A percentile compares a stretch with the other conserved stretches of the same genome.
These are phyloP conservation scores for Ogataea methylovora DNA, from an alignment of 805 yeast species.

Conservation along the genomic window DNA sequence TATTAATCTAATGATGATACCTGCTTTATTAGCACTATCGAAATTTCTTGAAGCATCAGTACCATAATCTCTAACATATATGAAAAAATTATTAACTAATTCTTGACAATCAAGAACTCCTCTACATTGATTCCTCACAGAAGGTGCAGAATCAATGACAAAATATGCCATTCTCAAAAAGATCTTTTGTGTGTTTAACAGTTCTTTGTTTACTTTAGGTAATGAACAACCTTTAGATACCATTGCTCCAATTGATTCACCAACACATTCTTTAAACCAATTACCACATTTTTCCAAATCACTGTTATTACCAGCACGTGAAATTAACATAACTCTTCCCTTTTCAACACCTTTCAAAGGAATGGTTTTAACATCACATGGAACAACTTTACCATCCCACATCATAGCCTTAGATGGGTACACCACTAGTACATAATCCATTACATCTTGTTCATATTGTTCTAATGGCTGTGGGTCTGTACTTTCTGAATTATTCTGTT, in stretches of 20 bases:
- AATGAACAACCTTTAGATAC: conserved; percentile 65
- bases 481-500: background rate
- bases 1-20: conserved; percentile 63
- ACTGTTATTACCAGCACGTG: conserved; percentile 59
- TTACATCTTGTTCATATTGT: conserved; percentile 19
- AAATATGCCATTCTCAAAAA: conserved; percentile 62
- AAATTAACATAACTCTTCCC: conserved; percentile 60
- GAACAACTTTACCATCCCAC: conserved; percentile 80
- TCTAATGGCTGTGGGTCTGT: background rate
- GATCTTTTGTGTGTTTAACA: conserved; percentile 55
- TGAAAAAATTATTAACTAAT: conserved; percentile 62
- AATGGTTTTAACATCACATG: conserved; percentile 38
- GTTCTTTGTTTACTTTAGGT: conserved; percentile 63
- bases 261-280: conserved; percentile 49
- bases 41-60: conserved; percentile 59
- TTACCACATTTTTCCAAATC: conserved; percentile 48
- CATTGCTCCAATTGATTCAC: conserved; percentile 43
- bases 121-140: conserved; percentile 45
- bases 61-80: conserved; percentile 77
- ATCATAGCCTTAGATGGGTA: conserved; percentile 79
- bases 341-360: conserved; percentile 52
- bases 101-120: conserved; percentile 65
- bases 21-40: conserved; percentile 59
- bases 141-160: conserved; percentile 53
- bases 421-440: conserved; percentile 59